Percentiles rank a stretch among this genome's conserved stretches.
Evolutionary conservation across 2,329 filamentous ascomycete species (phyloP).

Genomic region (Colletotrichum tabaci): DNA sequence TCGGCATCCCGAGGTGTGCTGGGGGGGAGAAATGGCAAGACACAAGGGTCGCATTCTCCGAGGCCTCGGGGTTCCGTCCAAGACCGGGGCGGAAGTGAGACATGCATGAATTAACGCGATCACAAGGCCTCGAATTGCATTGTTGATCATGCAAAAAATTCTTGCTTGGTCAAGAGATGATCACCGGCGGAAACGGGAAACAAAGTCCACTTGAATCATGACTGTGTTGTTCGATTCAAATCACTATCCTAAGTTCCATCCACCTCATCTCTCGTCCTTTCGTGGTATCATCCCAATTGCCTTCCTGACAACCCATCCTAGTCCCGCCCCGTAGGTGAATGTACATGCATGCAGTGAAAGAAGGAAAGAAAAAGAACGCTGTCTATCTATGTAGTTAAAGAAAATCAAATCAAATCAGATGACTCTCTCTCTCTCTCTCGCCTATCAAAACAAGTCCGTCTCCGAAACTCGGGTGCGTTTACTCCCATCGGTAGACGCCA

Average conservation of each 20-base stretch:
- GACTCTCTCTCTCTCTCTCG: conserved; percentile 6
- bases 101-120: conserved; percentile 30
- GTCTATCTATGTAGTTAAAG: conserved; percentile 19
- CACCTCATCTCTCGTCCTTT: background rate
- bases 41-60: background rate
- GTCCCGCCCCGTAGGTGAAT: conserved; percentile 7
- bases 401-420: background rate
- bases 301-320: background rate
- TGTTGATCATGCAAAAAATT: background rate
- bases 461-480: conserved; percentile 38
- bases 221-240: conserved; percentile 11
- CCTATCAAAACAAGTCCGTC: background rate
- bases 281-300: conserved; percentile 33
- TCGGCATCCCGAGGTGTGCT: background rate
- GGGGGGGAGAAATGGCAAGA: background rate
- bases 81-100: conserved; percentile 25
- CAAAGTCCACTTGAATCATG: background rate
- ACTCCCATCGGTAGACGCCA: conserved; percentile 58
- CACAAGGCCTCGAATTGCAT: conserved; percentile 15
- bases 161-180: background rate
- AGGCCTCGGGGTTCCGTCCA: background rate
- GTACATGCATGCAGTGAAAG: conserved; percentile 13
- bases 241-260: conserved; percentile 10
- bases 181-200: background rate
- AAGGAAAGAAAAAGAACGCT: conserved; percentile 28